Evolutionary conservation across 805 yeast species (phyloP), one percentile per base, ranked within the genome.

Genomic region (Ogataea corticis): DNA sequence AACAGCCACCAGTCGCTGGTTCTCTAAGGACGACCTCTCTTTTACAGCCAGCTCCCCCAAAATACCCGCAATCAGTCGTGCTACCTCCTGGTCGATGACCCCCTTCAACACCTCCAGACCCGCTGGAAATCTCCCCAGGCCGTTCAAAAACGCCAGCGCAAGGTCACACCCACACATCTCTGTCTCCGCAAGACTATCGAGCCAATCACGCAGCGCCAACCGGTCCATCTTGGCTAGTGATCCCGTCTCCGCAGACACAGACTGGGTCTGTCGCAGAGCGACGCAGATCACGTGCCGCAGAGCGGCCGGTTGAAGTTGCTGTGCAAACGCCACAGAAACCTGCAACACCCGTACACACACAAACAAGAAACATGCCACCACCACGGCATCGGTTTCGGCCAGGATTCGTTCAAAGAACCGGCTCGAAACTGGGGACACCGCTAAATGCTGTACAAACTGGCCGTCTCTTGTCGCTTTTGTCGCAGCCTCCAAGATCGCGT

Each of bases 401-500:
- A 51, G 27, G 6, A 44, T 41, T 7, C 30, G 15, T 9, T 18
- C 30, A 10, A 50, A 3, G 2, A 54, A 29, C 3, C n/a, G 19
- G 7, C 34, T 33, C 3, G 56, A 55, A 7, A 53, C n/a, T 0
- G 55, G 59, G 30, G 48, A 18, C 4, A 38, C 33, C 16, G 45
- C 46, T 2, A 60, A 11, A 35, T 50, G 49, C 9, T 33, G 33
- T 5, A 45, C 12, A 48, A 66, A 63, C 2, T 49, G 50, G 7
- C 29, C 31, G 28, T 56, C 59, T 16, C 53, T 55, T 16, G 52
- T 33, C 5, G 59, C 41, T 30, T 50, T 59, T 25, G 58, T 34
- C 2, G 58, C 56, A 7, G 64, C 41, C 9, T 69, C 71, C 5
- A 67, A 29, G 1, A 67, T 14, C 0, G 49, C 35, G 3, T 51